phyloP scores from a whole-genome alignment of 2,329 filamentous ascomycete genomes.

The Neonectria magnoliae region DNA sequence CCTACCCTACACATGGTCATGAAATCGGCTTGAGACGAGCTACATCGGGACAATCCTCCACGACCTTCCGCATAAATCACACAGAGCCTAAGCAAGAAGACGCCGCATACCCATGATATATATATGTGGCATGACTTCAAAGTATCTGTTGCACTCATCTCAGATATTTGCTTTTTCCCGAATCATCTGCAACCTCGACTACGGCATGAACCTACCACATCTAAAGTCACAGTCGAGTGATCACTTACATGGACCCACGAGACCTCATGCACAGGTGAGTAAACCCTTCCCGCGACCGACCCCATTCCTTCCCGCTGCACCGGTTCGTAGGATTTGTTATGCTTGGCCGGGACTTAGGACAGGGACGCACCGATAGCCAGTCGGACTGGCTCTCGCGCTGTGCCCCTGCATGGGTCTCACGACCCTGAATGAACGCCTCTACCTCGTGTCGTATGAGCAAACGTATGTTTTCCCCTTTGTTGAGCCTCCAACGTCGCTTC shows the following conservation, averaged over 20 bases:
- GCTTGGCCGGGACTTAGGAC: slow-evolving; percentile 11
- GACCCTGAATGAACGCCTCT: slow-evolving; percentile 7
- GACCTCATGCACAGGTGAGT: neutral
- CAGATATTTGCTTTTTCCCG: neutral
- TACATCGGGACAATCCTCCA: neutral
- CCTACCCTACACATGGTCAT: neutral
- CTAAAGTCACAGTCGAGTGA: neutral
- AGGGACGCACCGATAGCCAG: slow-evolving; percentile 10
- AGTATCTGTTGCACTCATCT: neutral
- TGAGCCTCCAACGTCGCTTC: slow-evolving; percentile 9
- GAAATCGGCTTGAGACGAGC: neutral
- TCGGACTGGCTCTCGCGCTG: slow-evolving; percentile 9
- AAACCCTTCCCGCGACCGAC: slow-evolving; percentile 24
- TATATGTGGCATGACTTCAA: neutral
- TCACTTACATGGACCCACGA: neutral
- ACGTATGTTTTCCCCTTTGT: slow-evolving; percentile 25
- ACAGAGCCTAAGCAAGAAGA: neutral
- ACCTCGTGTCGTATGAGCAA: slow-evolving; percentile 33
- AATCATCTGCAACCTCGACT: neutral
- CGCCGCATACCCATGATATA: neutral
- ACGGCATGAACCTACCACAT: neutral
- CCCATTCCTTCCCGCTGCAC: slow-evolving; percentile 16
- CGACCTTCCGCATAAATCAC: neutral
- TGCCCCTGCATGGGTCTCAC: slow-evolving; percentile 16
- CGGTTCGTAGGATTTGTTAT: slow-evolving; percentile 25